These are phyloP conservation scores for Akanthomyces dipterigenus DNA, from an alignment of 2,329 filamentous ascomycete species.

Conservation along the genomic window DNA sequence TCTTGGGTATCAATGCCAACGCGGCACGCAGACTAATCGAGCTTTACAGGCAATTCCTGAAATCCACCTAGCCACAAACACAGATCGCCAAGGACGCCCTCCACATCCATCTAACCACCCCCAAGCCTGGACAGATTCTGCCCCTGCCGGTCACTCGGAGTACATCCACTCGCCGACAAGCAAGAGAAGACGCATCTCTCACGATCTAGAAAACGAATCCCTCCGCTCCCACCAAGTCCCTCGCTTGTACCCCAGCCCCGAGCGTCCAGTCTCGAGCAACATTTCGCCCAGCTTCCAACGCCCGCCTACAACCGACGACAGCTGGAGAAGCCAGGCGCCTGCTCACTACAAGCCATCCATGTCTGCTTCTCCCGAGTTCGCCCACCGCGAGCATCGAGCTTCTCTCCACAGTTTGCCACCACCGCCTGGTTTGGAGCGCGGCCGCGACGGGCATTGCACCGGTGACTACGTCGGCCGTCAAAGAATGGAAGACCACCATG, in stretches of 20 bases:
- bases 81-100: slow-evolving; percentile 24
- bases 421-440: slow-evolving; percentile 31
- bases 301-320: slow-evolving; percentile 1
- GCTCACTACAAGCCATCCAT: slow-evolving; percentile 16
- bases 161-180: slow-evolving; percentile 45
- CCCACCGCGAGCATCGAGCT: slow-evolving; percentile 25
- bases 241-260: slow-evolving; percentile 36
- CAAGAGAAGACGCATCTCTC: slow-evolving; percentile 41
- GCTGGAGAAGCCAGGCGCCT: slow-evolving; percentile 7
- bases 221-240: slow-evolving; percentile 40
- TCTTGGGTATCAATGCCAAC: background rate
- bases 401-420: slow-evolving; percentile 35
- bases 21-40: slow-evolving; percentile 16
- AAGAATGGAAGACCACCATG: background rate
- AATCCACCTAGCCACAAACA: slow-evolving; percentile 28
- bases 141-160: slow-evolving; percentile 33
- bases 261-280: slow-evolving; percentile 24
- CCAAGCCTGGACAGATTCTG: slow-evolving; percentile 24
- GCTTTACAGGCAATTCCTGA: slow-evolving; percentile 39
- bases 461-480: slow-evolving; percentile 24
- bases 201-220: slow-evolving; percentile 33
- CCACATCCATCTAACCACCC: slow-evolving; percentile 26
- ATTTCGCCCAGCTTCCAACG: slow-evolving; percentile 28
- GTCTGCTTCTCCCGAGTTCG: slow-evolving; percentile 8
- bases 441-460: background rate